Evolutionary conservation across 2,329 filamentous ascomycete genomes (phyloP).

Genomic region (Zymoseptoria ardabiliae): DNA sequence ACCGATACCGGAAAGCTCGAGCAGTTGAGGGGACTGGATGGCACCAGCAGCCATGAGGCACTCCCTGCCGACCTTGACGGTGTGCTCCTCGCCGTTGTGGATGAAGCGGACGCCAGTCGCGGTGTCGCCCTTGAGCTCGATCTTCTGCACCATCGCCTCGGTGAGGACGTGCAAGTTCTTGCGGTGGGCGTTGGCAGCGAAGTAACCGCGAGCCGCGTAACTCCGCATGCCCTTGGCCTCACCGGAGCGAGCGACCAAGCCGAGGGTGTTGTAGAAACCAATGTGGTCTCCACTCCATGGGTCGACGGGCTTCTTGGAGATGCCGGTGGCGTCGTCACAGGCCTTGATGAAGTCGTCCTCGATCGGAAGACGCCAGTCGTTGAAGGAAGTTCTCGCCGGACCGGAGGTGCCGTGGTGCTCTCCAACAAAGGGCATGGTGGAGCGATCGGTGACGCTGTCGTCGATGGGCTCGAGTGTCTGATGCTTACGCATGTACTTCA

Average conservation of each 20-base stretch:
- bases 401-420: slow-evolving; percentile 31
- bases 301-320: slow-evolving; percentile 31
- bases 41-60: slow-evolving; percentile 54
- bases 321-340: slow-evolving; percentile 28
- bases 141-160: slow-evolving; percentile 39
- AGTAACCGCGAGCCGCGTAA: slow-evolving; percentile 30
- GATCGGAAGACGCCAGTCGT: slow-evolving; percentile 29
- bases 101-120: slow-evolving; percentile 39
- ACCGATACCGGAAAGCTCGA: slow-evolving; percentile 58
- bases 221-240: slow-evolving; percentile 29
- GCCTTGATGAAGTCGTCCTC: slow-evolving; percentile 32
- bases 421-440: slow-evolving; percentile 27
- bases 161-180: slow-evolving; percentile 28
- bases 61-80: slow-evolving; percentile 38
- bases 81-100: slow-evolving; percentile 30
- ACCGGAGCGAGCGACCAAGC: slow-evolving; percentile 20
- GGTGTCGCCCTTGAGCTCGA: slow-evolving; percentile 39
- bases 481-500: slow-evolving; percentile 39
- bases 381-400: slow-evolving; percentile 31
- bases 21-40: slow-evolving; percentile 50
- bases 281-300: slow-evolving; percentile 32
- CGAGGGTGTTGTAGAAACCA: slow-evolving; percentile 12
- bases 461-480: slow-evolving; percentile 31
- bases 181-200: slow-evolving; percentile 25
- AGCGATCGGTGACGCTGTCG: slow-evolving; percentile 21